Evolutionary conservation across 805 yeast genomes (phyloP).

Genomic region (Sungouiella thailandica): DNA sequence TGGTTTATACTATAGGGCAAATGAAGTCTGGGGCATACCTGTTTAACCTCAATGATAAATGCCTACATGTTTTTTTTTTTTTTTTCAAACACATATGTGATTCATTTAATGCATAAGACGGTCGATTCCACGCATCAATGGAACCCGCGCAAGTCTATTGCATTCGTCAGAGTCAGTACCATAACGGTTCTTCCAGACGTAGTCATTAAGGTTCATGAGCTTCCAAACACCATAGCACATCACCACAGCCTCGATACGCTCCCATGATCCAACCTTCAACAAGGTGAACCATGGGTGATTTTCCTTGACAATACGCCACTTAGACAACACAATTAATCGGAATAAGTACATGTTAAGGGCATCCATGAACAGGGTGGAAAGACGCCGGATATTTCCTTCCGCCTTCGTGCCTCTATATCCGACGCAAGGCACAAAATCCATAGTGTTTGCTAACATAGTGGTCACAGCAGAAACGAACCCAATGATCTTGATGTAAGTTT

Average conservation of each 20-base stretch:
- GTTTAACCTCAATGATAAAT: no score
- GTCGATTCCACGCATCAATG: constrained; percentile 12
- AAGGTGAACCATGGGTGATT: constrained; percentile 30
- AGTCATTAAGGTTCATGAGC: constrained; percentile 35
- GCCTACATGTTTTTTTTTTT: not conserved
- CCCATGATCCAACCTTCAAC: constrained; percentile 26
- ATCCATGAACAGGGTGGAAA: constrained; percentile 23
- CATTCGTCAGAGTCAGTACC: constrained; percentile 6
- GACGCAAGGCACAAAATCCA: constrained; percentile 17
- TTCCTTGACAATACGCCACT: constrained; percentile 39
- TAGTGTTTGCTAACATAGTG: constrained; percentile 21
- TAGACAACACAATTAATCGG: constrained; percentile 31
- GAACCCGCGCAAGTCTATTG: constrained; percentile 7
- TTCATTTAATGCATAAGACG: constrained; percentile 6
- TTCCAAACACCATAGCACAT: constrained; percentile 35
- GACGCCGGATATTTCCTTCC: constrained; percentile 13
- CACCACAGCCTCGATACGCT: constrained; percentile 25
- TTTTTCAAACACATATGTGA: constrained; percentile 1
- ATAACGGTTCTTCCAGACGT: constrained; percentile 17
- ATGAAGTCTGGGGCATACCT: no score
- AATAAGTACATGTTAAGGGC: constrained; percentile 29
- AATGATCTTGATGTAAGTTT: constrained; percentile 29
- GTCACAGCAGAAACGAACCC: constrained; percentile 32
- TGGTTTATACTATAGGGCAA: no score
- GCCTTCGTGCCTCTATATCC: constrained; percentile 8